Evolutionary conservation across 805 yeast species (phyloP).

Genomic region (Peterozyma toletana): DNA sequence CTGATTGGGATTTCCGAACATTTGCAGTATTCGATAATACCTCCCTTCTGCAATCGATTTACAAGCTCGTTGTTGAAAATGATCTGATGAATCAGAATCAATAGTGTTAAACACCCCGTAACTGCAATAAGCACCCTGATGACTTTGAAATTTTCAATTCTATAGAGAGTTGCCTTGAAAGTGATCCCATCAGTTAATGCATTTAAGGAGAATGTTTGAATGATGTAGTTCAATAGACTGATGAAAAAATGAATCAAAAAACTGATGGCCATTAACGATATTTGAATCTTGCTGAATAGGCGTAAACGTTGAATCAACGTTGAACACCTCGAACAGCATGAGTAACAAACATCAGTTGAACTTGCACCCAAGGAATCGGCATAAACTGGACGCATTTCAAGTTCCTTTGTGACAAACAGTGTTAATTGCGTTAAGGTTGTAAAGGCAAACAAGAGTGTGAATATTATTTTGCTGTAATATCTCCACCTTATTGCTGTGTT

Average conservation of each 20-base stretch:
- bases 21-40: too few relatives aligned
- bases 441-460: background rate
- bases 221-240: slow-evolving; percentile 3
- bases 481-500: slow-evolving; percentile 3
- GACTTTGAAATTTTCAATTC: background rate
- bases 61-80: background rate
- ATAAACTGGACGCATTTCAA: background rate
- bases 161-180: slow-evolving; percentile 1
- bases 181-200: slow-evolving; percentile 3
- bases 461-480: background rate
- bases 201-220: slow-evolving; percentile 3
- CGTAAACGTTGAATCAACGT: background rate
- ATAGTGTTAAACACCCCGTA: background rate
- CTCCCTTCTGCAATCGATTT: too few relatives aligned
- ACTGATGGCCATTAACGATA: background rate
- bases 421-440: background rate
- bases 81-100: slow-evolving; percentile 1
- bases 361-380: too few relatives aligned
- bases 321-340: too few relatives aligned
- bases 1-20: too few relatives aligned
- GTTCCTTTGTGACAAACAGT: background rate
- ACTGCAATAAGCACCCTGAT: background rate
- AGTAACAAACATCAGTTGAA: too few relatives aligned
- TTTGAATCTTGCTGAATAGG: slow-evolving; percentile 2
- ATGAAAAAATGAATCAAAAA: slow-evolving; percentile 2